Evolutionary conservation across 192 early-diverging fungal genomes (phyloP).

Genomic region (Podila verticillata): DNA sequence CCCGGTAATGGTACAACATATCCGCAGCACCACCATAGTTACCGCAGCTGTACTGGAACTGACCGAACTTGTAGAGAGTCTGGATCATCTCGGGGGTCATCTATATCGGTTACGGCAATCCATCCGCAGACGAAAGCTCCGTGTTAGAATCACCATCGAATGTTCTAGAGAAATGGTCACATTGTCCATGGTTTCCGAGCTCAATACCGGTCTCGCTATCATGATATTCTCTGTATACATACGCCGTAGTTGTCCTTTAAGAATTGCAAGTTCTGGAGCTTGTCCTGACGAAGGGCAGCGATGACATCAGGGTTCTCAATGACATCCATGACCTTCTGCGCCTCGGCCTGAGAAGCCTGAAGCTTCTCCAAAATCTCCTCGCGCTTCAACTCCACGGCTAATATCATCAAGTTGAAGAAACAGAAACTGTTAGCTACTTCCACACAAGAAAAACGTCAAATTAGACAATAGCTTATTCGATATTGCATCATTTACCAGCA

Average conservation of each 20-base stretch:
- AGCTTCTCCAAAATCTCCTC: slow-evolving; percentile 79
- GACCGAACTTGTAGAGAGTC: slow-evolving; percentile 87
- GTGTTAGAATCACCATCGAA: not conserved
- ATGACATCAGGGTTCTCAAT: slow-evolving; percentile 94
- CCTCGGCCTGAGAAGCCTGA: slow-evolving; percentile 78
- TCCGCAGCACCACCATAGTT: slow-evolving; percentile 92
- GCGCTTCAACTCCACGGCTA: slow-evolving; percentile 71
- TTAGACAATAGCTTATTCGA: not conserved
- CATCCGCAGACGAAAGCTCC: not conserved
- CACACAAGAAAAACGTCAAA: not conserved
- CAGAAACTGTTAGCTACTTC: too few relatives aligned
- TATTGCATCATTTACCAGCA: slow-evolving; percentile 61
- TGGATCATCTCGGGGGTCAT: slow-evolving; percentile 90
- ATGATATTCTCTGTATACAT: slow-evolving; percentile 4
- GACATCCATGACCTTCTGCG: slow-evolving; percentile 85
- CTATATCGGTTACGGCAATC: slow-evolving; percentile 47
- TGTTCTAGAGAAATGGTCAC: not conserved
- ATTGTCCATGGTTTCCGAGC: not conserved
- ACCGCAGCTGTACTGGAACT: slow-evolving; percentile 93
- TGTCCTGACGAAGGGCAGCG: slow-evolving; percentile 91
- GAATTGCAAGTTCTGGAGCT: slow-evolving; percentile 90
- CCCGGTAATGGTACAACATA: slow-evolving; percentile 94
- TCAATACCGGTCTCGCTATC: not conserved
- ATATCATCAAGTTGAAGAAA: not conserved
- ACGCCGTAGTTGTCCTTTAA: slow-evolving; percentile 87